Base-by-base conservation (phyloP, 225 moss, liverwort and hornwort genomes). In the Takakia lepidozioides region DNA sequence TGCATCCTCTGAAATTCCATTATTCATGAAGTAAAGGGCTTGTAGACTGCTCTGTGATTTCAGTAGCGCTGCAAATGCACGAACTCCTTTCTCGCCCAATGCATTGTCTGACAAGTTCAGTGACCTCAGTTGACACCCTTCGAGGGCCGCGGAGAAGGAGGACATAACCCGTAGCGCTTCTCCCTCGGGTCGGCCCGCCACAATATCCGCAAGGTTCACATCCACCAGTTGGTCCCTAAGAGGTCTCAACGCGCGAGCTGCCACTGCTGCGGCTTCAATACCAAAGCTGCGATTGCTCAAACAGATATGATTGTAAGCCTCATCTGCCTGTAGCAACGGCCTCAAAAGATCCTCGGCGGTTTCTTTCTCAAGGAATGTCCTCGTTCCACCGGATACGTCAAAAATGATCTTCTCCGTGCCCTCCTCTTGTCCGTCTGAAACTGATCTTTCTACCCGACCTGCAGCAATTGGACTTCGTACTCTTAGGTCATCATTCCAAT, bases 221-320 rank as follows among this genome's bases (percentile, higher is more conserved):
- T 83, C 78, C 16, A 83, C 61, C 21, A 98, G 69, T 21, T 64
- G 73, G 38, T 60, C 46, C 54, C 79, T 98, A 44, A 72, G 52
- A 10, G 63, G 56, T 25, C 71, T 59, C 6, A 98, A 74, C 47
- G 80, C 80, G 46, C 64, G 78, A 19, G 82, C 75, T 27, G 98
- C 98, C 43, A 91, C 72, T 62, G 74, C 61, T 13, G 84, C 91
- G 19, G 98, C 87, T 13, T 84, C 87, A 36, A 82, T 71, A 37
- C 87, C 98, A 55, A 98, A 87, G 63, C 98, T 98, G 85, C 82
- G 83, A 66, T 98, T 98, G 62, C 98, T 98, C 13, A 98, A 57
- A 57, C 91, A 91, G 19, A 98, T 51, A 23, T 62, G 67, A 25
- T 64, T 75, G 48, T 83, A 78, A 2, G 66, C 19, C 30, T 83